Conservation (phyloP, 441 rosid species). For the Breynia disticha region DNA sequence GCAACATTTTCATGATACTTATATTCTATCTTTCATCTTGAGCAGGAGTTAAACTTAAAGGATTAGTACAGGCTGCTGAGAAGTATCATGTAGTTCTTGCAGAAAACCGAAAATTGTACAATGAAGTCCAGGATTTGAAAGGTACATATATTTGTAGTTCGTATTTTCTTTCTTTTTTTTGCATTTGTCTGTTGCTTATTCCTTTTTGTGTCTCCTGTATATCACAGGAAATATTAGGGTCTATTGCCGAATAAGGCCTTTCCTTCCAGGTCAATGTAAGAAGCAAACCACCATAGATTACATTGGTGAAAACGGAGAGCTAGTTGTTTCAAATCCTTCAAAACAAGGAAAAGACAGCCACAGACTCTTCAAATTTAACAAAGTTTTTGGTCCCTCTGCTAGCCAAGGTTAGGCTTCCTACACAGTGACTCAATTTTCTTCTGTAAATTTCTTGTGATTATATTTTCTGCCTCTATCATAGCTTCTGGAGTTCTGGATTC, state of each 20-base stretch:
- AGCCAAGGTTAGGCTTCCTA: slow-evolving; percentile 22
- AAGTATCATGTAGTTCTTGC: slow-evolving; percentile 28
- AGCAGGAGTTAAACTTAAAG: slow-evolving; percentile 23
- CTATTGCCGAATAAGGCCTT: slow-evolving; percentile 27
- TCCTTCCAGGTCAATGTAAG: slow-evolving; percentile 23
- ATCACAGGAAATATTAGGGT: slow-evolving; percentile 28
- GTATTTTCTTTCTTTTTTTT: not conserved
- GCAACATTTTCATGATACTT: not conserved
- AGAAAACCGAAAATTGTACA: slow-evolving; percentile 27
- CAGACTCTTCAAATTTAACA: slow-evolving; percentile 28
- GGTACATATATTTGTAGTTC: slow-evolving; percentile 9
- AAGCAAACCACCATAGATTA: slow-evolving; percentile 24
- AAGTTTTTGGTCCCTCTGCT: slow-evolving; percentile 22
- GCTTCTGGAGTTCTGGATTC: not conserved
- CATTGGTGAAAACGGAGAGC: slow-evolving; percentile 31
- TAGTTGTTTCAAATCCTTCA: slow-evolving; percentile 22
- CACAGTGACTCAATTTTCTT: not conserved
- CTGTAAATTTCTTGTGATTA: not conserved
- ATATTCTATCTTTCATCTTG: slow-evolving; percentile 1
- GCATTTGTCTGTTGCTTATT: slow-evolving; percentile 1
- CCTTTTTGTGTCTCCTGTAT: not conserved
- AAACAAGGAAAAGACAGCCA: slow-evolving; percentile 23
- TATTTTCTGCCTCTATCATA: not conserved
- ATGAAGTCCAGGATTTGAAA: slow-evolving; percentile 32
- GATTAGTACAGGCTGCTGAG: slow-evolving; percentile 24